Conservation (phyloP, 2,329 filamentous ascomycete genomes). For the Tolypocladium ophioglossoides region DNA sequence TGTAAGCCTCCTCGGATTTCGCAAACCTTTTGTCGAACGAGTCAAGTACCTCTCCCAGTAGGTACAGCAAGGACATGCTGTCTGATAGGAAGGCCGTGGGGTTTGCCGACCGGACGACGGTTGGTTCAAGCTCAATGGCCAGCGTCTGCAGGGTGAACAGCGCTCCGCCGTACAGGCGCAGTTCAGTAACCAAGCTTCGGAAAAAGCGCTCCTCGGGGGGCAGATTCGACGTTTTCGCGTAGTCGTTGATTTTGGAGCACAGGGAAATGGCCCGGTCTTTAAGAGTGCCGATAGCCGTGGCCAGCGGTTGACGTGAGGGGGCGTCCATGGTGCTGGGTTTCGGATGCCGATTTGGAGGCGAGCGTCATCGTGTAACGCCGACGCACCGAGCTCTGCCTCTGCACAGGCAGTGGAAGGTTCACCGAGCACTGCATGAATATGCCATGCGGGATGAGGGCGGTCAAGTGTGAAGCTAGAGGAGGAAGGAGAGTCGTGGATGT, state of each 20-base stretch:
- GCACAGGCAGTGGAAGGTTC: neutral
- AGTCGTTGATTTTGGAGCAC: neutral
- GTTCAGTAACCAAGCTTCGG: constrained; percentile 4
- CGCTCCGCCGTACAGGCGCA: constrained; percentile 11
- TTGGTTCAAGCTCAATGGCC: constrained; percentile 7
- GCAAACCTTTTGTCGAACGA: neutral
- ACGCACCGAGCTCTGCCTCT: neutral
- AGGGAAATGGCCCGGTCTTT: neutral
- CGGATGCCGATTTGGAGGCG: neutral
- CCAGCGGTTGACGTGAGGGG: neutral
- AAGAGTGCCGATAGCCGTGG: neutral
- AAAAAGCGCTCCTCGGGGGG: neutral
- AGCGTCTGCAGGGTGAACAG: constrained; percentile 14
- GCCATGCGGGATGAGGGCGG: neutral
- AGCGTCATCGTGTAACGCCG: neutral
- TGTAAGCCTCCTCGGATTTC: neutral
- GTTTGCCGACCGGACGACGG: neutral
- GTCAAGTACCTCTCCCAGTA: neutral
- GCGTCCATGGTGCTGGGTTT: neutral
- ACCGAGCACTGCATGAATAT: too few species aligned
- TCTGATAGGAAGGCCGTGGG: neutral
- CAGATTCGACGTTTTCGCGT: neutral
- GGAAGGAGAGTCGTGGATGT: neutral
- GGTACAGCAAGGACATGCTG: neutral
- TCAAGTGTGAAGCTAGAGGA: neutral